phyloP scores from a whole-genome alignment of 2,329 filamentous ascomycete species.

The Aspergillus spinulosporus region DNA sequence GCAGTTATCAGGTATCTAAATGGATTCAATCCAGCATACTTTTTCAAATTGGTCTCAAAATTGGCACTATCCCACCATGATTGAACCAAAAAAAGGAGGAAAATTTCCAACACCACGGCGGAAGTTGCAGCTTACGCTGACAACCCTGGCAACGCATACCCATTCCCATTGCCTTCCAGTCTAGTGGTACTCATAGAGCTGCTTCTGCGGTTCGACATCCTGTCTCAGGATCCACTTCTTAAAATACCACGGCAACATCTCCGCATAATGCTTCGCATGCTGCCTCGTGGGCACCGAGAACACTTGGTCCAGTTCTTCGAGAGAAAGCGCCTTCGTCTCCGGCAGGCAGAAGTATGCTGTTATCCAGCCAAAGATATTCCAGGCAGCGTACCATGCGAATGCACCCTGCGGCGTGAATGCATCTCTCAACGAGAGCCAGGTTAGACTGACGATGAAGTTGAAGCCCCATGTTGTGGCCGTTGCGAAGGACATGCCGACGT shows the following conservation, averaged over 20 bases:
- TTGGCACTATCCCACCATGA: too few relatives aligned
- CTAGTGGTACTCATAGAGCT: conserved; percentile 29
- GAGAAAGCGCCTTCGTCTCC: conserved; percentile 43
- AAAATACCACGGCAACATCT: conserved; percentile 34
- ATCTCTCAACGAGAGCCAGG: conserved; percentile 52
- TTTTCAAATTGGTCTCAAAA: too few relatives aligned
- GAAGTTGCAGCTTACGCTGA: too few relatives aligned
- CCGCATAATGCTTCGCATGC: conserved; percentile 41
- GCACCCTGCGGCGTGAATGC: conserved; percentile 54
- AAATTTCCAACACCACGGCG: too few relatives aligned
- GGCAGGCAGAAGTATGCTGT: conserved; percentile 34
- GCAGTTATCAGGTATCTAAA: too few relatives aligned
- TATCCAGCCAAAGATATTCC: conserved; percentile 48
- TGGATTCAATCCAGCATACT: too few relatives aligned
- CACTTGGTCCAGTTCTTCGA: conserved; percentile 54
- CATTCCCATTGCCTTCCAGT: too few relatives aligned
- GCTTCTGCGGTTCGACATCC: conserved; percentile 32
- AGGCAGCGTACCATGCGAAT: conserved; percentile 52
- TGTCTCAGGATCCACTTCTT: conserved; percentile 29
- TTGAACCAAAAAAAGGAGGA: too few relatives aligned
- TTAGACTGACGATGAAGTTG: conserved; percentile 55
- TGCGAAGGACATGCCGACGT: conserved; percentile 62
- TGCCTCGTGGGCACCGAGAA: conserved; percentile 52
- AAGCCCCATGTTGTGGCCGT: conserved; percentile 64
- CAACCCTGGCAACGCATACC: too few relatives aligned